A percentile compares a stretch with the other conserved stretches of the same genome.
These are phyloP conservation scores for Mucor indicus DNA, from an alignment of 371 early-diverging fungal species.

Conservation along the genomic window DNA sequence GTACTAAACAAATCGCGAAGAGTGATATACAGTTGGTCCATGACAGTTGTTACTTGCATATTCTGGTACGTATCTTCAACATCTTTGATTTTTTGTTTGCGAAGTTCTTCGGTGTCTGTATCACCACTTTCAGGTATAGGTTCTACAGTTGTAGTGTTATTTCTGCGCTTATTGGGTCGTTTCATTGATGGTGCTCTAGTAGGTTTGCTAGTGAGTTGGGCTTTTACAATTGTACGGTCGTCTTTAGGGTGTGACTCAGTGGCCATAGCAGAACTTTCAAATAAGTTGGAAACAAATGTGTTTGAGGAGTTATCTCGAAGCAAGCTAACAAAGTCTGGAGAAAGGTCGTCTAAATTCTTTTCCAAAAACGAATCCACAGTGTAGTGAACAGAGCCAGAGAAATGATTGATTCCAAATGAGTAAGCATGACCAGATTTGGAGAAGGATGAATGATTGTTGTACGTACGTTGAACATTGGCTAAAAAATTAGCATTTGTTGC, in stretches of 20 bases:
- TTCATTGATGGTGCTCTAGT: slow-evolving; percentile 66
- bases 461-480: slow-evolving; percentile 26
- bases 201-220: slow-evolving; percentile 56
- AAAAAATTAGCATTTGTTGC: slow-evolving; percentile 45
- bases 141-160: slow-evolving; percentile 5
- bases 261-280: slow-evolving; percentile 73
- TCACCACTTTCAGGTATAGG: slow-evolving; percentile 15
- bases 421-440: slow-evolving; percentile 34
- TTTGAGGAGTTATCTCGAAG: slow-evolving; percentile 68
- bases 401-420: slow-evolving; percentile 72
- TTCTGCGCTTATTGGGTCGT: slow-evolving; percentile 34
- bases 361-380: slow-evolving; percentile 64
- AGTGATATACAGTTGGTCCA: slow-evolving; percentile 65
- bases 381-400: slow-evolving; percentile 60
- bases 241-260: slow-evolving; percentile 78
- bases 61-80: slow-evolving; percentile 50
- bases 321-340: slow-evolving; percentile 75
- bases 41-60: slow-evolving; percentile 60
- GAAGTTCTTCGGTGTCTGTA: slow-evolving; percentile 17
- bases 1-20: slow-evolving; percentile 68
- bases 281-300: slow-evolving; percentile 75
- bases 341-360: slow-evolving; percentile 66
- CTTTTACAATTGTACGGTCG: slow-evolving; percentile 38
- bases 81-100: no score
- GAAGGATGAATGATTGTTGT: slow-evolving; percentile 33